Percentiles rank a stretch among this genome's conserved stretches.
Conservation (phyloP, 1,284 basidiomycete genomes). For the Coriolopsis trogii region DNA sequence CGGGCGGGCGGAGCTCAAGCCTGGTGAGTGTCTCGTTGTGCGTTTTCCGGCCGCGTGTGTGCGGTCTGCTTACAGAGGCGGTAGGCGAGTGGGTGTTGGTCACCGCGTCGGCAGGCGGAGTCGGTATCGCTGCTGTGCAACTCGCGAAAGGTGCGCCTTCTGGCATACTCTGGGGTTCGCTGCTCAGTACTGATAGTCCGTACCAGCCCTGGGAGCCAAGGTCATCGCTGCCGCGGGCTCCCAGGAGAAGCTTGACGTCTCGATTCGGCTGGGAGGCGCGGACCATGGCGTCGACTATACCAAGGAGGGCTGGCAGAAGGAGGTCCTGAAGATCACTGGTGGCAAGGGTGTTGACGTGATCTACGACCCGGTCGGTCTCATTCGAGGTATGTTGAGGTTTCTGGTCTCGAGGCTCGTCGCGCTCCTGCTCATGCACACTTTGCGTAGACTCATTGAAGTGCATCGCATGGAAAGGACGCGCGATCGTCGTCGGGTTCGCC, state of each 20-base stretch:
- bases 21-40: conserved; percentile 45
- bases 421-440: neutral
- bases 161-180: conserved; percentile 13
- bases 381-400: conserved; percentile 52
- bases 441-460: conserved; percentile 81
- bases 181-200: neutral
- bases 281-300: conserved; percentile 74
- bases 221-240: conserved; percentile 83
- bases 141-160: conserved; percentile 73
- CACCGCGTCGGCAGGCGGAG: conserved; percentile 89
- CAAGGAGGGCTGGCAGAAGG: conserved; percentile 71
- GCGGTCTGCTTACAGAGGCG: conserved; percentile 1
- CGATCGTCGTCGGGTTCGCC: conserved; percentile 91
- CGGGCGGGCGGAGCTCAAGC: conserved; percentile 77
- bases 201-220: conserved; percentile 71
- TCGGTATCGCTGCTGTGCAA: conserved; percentile 91
- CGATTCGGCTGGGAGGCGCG: conserved; percentile 69
- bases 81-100: conserved; percentile 88
- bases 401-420: neutral
- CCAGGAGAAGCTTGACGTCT: conserved; percentile 67
- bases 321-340: conserved; percentile 72
- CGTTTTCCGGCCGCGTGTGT: neutral
- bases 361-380: conserved; percentile 87
- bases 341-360: conserved; percentile 89
- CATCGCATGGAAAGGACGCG: conserved; percentile 92